Evolutionary conservation across 768 basidiomycete species (phyloP).

Genomic region (Amanita thiersii): DNA sequence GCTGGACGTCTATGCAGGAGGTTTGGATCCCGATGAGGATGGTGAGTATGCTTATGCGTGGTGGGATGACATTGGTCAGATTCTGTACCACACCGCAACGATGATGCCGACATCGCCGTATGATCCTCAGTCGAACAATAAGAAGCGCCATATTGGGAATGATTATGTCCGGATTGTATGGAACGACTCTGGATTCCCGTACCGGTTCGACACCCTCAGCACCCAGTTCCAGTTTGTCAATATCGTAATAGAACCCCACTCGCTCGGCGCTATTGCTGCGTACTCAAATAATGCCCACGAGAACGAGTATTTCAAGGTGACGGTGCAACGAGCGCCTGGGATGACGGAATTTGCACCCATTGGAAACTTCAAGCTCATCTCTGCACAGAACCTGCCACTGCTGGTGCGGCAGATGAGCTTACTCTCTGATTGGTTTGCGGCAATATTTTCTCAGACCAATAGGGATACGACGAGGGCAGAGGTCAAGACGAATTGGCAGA

Average conservation of each 20-base stretch:
- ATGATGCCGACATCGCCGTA: slow-evolving; percentile 82
- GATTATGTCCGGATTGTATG: slow-evolving; percentile 94
- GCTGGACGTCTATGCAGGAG: slow-evolving; percentile 87
- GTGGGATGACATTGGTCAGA: slow-evolving; percentile 97
- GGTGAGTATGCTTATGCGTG: slow-evolving; percentile 97
- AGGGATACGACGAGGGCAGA: slow-evolving; percentile 65
- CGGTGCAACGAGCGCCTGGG: slow-evolving; percentile 76
- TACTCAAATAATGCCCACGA: slow-evolving; percentile 81
- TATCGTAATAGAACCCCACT: slow-evolving; percentile 93
- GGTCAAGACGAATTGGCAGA: slow-evolving; percentile 85
- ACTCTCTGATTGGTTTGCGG: slow-evolving; percentile 85
- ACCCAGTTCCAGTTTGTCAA: slow-evolving; percentile 98
- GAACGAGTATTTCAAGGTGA: slow-evolving; percentile 94
- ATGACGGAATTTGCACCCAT: slow-evolving; percentile 95
- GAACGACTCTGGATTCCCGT: slow-evolving; percentile 92
- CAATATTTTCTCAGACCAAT: slow-evolving; percentile 70
- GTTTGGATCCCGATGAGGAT: slow-evolving; percentile 84
- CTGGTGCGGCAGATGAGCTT: slow-evolving; percentile 84
- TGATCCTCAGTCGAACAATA: slow-evolving; percentile 69
- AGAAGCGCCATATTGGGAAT: slow-evolving; percentile 96
- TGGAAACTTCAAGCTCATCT: slow-evolving; percentile 91
- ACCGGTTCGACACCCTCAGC: slow-evolving; percentile 83
- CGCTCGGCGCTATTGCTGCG: slow-evolving; percentile 73
- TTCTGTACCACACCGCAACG: slow-evolving; percentile 92
- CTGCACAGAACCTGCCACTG: slow-evolving; percentile 78